These are phyloP conservation scores for Isatis tinctoria DNA, from an alignment of 345 rosid species.

Conservation along the genomic window DNA sequence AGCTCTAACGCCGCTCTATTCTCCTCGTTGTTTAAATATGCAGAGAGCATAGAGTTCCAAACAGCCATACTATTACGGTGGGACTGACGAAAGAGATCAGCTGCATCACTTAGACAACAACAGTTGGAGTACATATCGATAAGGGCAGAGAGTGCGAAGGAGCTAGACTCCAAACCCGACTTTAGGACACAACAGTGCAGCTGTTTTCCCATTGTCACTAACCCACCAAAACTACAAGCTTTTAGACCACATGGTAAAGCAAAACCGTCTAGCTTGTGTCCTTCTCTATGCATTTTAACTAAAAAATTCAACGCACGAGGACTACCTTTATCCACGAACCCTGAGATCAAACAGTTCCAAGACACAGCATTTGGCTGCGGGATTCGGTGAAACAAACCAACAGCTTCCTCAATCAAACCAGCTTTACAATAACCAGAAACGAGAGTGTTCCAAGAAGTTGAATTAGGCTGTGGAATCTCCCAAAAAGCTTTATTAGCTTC, in stretches of 20 bases:
- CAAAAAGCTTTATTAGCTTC: constrained; percentile 49
- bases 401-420: constrained; percentile 56
- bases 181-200: constrained; percentile 52
- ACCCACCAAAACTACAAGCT: constrained; percentile 42
- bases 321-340: constrained; percentile 54
- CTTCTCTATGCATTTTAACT: constrained; percentile 55
- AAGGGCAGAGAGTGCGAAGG: constrained; percentile 52
- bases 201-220: constrained; percentile 47
- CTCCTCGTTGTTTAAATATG: constrained; percentile 43
- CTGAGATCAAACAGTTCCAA: constrained; percentile 71
- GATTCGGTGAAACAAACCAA: constrained; percentile 47
- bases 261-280: constrained; percentile 53
- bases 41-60: constrained; percentile 67
- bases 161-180: constrained; percentile 52
- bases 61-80: constrained; percentile 35
- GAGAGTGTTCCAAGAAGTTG: constrained; percentile 68
- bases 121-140: constrained; percentile 73
- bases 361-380: constrained; percentile 50
- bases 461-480: constrained; percentile 36
- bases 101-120: constrained; percentile 38
- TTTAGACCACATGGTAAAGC: constrained; percentile 67
- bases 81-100: constrained; percentile 32
- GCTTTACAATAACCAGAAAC: constrained; percentile 61
- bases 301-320: constrained; percentile 44
- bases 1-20: constrained; percentile 42